phyloP scores from a whole-genome alignment of 1,284 basidiomycete genomes.

The Ganoderma lingzhi region DNA sequence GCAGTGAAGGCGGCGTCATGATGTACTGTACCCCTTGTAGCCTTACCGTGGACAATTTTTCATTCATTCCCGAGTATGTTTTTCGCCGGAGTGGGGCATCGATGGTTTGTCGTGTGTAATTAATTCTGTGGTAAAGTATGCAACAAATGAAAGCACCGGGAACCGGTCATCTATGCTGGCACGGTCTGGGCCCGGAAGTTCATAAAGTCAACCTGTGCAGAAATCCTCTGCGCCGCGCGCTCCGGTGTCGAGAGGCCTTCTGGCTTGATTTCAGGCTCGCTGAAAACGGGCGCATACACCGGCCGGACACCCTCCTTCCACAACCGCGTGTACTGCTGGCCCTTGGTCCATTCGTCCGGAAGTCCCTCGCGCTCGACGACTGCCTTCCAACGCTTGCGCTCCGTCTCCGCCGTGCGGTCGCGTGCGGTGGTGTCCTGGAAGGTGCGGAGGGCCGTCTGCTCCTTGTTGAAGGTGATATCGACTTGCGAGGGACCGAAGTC shows the following conservation, averaged over 20 bases:
- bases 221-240: conserved; percentile 11
- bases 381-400: conserved; percentile 80
- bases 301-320: conserved; percentile 77
- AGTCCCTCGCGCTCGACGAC: conserved; percentile 59
- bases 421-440: conserved; percentile 63
- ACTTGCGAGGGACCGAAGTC: conserved; percentile 70
- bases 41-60: conserved; percentile 35
- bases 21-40: conserved; percentile 38
- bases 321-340: conserved; percentile 71
- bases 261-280: conserved; percentile 28
- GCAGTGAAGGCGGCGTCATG: conserved; percentile 51
- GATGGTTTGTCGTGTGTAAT: conserved; percentile 10
- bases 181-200: neutral
- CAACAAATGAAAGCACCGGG: conserved; percentile 5
- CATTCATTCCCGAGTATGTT: neutral
- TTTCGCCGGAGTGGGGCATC: neutral
- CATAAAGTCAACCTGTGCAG: conserved; percentile 27
- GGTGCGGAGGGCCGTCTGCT: conserved; percentile 66
- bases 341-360: conserved; percentile 66
- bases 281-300: conserved; percentile 51
- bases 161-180: neutral
- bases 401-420: conserved; percentile 66
- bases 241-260: conserved; percentile 28
- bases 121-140: conserved; percentile 22
- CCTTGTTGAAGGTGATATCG: conserved; percentile 66